Evolutionary conservation across 345 rosid genomes (phyloP).

Genomic region (Lepidium africanum): DNA sequence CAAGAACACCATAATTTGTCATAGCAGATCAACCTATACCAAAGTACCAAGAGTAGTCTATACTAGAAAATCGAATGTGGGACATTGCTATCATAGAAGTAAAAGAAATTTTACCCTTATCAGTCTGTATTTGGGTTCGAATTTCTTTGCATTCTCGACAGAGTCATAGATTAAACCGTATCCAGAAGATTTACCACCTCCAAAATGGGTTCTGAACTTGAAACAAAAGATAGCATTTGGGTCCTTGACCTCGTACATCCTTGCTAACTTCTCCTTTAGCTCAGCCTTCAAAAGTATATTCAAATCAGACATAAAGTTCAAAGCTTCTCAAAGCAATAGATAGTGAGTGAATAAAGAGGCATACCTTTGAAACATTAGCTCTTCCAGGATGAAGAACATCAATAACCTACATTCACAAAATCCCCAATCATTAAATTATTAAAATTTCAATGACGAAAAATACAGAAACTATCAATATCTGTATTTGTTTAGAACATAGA

Average conservation of each 20-base stretch:
- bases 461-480: background rate
- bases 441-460: background rate
- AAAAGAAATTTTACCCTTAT: slow-evolving; percentile 60
- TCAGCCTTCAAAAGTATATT: slow-evolving; percentile 42
- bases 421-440: background rate
- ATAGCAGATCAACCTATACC: background rate
- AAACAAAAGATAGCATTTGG: slow-evolving; percentile 83
- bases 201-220: slow-evolving; percentile 90
- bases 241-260: slow-evolving; percentile 83
- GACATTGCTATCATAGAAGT: background rate
- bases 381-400: slow-evolving; percentile 97
- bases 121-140: slow-evolving; percentile 89
- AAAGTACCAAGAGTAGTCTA: background rate
- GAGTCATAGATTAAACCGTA: slow-evolving; percentile 89
- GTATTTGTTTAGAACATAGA: background rate
- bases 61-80: background rate
- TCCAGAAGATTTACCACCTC: slow-evolving; percentile 97
- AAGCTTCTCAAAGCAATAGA: background rate
- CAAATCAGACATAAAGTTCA: background rate
- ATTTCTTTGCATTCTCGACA: slow-evolving; percentile 86
- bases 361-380: slow-evolving; percentile 88
- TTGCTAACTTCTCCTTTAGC: slow-evolving; percentile 72
- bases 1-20: background rate
- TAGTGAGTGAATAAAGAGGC: background rate
- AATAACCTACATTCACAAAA: slow-evolving; percentile 45